These are phyloP conservation scores for Phytopythium litorale DNA, from an alignment of 352 stramenopile species.

Conservation along the genomic window DNA sequence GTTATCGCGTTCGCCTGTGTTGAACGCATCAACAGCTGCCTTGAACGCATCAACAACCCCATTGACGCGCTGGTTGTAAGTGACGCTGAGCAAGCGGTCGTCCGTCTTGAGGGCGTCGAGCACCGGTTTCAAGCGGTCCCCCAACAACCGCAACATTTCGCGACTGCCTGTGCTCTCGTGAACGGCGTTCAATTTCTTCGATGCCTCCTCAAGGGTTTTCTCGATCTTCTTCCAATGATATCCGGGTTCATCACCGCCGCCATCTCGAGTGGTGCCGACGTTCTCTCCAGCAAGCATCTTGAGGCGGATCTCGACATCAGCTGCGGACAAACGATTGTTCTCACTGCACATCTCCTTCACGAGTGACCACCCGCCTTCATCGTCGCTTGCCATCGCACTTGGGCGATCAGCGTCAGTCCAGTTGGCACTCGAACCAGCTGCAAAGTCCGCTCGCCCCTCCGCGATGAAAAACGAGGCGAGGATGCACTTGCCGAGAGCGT, in stretches of 20 bases:
- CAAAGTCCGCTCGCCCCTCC: neutral
- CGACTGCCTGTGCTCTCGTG: neutral
- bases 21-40: neutral
- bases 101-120: neutral
- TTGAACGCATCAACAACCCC: neutral
- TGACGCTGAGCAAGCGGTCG: neutral
- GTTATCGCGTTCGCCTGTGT: neutral
- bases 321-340: neutral
- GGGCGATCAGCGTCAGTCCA: neutral
- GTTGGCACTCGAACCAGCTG: neutral
- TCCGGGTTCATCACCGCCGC: too few relatives aligned
- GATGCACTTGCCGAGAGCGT: constrained; percentile 2
- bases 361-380: neutral
- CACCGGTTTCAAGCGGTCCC: neutral
- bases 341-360: neutral
- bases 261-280: neutral
- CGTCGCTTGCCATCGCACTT: neutral
- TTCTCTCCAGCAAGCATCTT: neutral
- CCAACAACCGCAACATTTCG: neutral
- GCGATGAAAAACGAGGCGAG: neutral
- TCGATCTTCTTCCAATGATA: neutral
- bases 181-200: neutral
- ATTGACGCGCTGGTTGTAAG: neutral
- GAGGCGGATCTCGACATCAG: neutral
- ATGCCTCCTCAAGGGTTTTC: neutral